Base-by-base conservation (phyloP, 257 asterid species). In the Ligustrum vulgare region DNA sequence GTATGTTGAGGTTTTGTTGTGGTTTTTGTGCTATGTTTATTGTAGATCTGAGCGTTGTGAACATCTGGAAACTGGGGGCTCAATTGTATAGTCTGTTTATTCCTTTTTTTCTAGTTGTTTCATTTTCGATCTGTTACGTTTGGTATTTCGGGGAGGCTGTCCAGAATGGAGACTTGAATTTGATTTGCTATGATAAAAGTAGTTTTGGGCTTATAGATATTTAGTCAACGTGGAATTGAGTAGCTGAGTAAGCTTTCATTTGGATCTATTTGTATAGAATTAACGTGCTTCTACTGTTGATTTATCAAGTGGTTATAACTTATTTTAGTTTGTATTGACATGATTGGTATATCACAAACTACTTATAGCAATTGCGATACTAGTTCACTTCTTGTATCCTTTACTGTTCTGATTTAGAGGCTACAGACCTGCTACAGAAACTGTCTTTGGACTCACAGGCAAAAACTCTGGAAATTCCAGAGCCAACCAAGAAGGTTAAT, bases 341-440 rank as follows among this genome's bases (percentile, higher is more conserved):
- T 3, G 63, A 16, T 70, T 13, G 37, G 11, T 7, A 43, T 15
- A 39, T 31, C 23, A 25, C 20, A 54, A 25, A 43, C 34, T 70
- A 33, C 35, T 3, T 68, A 3, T 2, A 23, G 39, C 47, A 10
- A 43, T 41, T 69, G 22, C 60, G 11, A 69, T 23, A 0, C 56
- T 5, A 39, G 9, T 68, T 65, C n/a, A 18, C 0, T 12, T 22
- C 58, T 11, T 74, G 86, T 64, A 2, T 86, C 91, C 87, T 90
- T 88, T 36, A 87, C 90, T 28, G 67, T 15, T 58, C 31, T 81
- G 69, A 45, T 41, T 47, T 62, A 91, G 97, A 91, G 72, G 84
- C 94, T 78, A 76, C 91, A 35, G 93, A 84, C 4, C 69, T 91
- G 75, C 67, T 91, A 89, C 94, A 91, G 80, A 89, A 86, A 45